Conservation (phyloP, 2,329 filamentous ascomycete genomes). For the Clarireedia monteithiana region DNA sequence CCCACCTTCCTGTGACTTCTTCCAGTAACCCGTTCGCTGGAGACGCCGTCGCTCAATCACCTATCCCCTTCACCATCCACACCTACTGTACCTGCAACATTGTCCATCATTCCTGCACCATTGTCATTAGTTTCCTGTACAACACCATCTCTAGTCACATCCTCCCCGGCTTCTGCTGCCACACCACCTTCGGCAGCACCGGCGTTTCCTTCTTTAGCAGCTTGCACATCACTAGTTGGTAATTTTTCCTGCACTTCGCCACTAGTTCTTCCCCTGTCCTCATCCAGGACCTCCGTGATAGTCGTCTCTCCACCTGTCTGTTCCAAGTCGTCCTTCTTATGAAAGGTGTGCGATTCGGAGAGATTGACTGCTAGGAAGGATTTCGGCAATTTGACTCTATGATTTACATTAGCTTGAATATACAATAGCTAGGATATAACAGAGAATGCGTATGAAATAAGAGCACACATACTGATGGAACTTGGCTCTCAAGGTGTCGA, state of each 20-base stretch:
- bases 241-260: not conserved
- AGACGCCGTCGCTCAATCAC: too few species aligned
- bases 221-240: not conserved
- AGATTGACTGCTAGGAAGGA: slow-evolving; percentile 31
- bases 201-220: not conserved
- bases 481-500: slow-evolving; percentile 88
- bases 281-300: not conserved
- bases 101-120: too few species aligned
- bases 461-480: slow-evolving; percentile 70
- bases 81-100: too few species aligned
- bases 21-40: too few species aligned
- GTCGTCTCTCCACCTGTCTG: not conserved
- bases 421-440: not conserved
- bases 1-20: too few species aligned
- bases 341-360: slow-evolving; percentile 29
- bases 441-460: not conserved
- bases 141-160: not conserved
- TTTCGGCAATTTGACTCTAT: slow-evolving; percentile 31
- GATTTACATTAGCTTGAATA: slow-evolving; percentile 8
- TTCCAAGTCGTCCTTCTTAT: slow-evolving; percentile 24
- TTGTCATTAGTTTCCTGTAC: too few species aligned
- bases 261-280: not conserved
- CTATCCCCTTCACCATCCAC: too few species aligned
- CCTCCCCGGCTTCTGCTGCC: not conserved
- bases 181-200: not conserved